Evolutionary conservation across 331 rosid genomes (phyloP).

Genomic region (Cydonia oblonga): DNA sequence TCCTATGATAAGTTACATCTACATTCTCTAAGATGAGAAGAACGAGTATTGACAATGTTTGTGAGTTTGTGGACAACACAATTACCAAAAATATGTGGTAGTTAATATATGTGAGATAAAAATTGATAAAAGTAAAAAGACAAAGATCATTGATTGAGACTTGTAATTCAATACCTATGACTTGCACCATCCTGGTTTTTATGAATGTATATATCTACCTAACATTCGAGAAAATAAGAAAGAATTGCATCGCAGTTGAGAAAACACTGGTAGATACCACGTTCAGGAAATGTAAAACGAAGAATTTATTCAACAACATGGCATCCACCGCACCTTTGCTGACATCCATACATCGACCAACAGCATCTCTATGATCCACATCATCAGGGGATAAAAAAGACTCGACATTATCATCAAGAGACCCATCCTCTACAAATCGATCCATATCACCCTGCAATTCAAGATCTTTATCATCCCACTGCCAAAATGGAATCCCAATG

Average conservation of each 20-base stretch:
- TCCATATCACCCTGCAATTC: slow-evolving; percentile 99
- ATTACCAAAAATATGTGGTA: background rate
- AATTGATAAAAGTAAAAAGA: background rate
- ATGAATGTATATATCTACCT: background rate
- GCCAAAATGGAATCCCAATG: slow-evolving; percentile 94
- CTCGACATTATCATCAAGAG: slow-evolving; percentile 92
- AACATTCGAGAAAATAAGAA: background rate
- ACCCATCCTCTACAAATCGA: slow-evolving; percentile 89
- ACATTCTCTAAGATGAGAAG: background rate
- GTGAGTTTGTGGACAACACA: background rate
- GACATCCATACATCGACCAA: slow-evolving; percentile 89
- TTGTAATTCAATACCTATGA: background rate
- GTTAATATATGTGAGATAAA: background rate
- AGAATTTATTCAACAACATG: background rate
- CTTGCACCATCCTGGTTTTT: background rate
- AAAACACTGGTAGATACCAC: slow-evolving; percentile 7
- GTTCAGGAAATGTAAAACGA: slow-evolving; percentile 10
- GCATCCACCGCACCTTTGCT: slow-evolving; percentile 75
- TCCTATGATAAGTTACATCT: background rate
- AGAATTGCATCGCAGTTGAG: background rate
- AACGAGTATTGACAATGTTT: background rate
- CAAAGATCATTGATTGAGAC: background rate
- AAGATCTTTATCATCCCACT: slow-evolving; percentile 99
- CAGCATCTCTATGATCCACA: slow-evolving; percentile 79
- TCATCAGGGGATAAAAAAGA: slow-evolving; percentile 94